Base-by-base conservation (phyloP, 768 basidiomycete genomes). In the Tylopilus plumbeoviolaceoides region DNA sequence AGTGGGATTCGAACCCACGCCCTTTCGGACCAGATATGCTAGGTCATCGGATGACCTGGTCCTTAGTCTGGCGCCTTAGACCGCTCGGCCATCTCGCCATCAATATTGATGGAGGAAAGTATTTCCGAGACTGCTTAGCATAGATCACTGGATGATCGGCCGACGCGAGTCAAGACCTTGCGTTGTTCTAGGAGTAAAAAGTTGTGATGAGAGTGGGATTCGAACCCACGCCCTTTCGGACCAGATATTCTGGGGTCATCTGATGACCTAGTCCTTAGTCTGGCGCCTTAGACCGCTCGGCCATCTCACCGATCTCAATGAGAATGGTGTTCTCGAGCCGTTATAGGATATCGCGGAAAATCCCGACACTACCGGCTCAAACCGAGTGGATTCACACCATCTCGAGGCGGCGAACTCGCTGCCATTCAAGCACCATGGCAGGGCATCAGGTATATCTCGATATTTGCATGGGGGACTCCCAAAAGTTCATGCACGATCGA, bases 11-110 rank as follows among this genome's bases (percentile, higher is more conserved):
- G 70, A 71, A 71, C 70, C 68, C 70, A 71, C 71, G 70, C 71
- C 71, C 70, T 69, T 69, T 69, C 67, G 69, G 67, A 69, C 67
- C 67, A 69, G 67, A 69, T 69, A 52, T 30, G 23, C 23, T 23
- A 23, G 64, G 62, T 61, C 64, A 68, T 58, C 60, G 4, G 27
- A 62, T 61, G 64, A 67, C 67, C 62, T 66, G n/a, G 12, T 70
- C 75, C 77, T 78, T 78, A 79, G 77, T 79, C 78, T 79, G 78
- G 78, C 78, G 78, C 78, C 78, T 76, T 79, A 73, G 77, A 79
- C 78, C 78, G 75, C 78, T 79, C 78, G 78, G 78, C 78, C 78
- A 79, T 78, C 75, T 77, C 60, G 23, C 23, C 23, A 23, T 3
- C 23, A 23, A 2, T 23, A 23, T 23, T 5, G 23, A 23, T 23